Evolutionary conservation across 2,329 filamentous ascomycete species (phyloP).

Genomic region (Metarhizium humberi): DNA sequence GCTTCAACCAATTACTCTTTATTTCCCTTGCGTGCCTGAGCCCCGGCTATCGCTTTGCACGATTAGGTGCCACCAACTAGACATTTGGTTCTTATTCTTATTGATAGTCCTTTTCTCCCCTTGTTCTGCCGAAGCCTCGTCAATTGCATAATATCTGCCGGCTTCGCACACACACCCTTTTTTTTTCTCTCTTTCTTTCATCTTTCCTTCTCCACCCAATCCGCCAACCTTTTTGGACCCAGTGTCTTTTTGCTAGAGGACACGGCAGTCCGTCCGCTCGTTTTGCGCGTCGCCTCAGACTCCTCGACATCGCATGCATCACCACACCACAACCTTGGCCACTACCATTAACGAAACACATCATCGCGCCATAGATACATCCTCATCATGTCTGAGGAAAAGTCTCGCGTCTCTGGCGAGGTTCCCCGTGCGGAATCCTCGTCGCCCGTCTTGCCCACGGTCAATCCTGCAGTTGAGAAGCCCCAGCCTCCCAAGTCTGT

Average conservation of each 20-base stretch:
- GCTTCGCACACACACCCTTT: not conserved
- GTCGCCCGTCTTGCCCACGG: conserved; percentile 63
- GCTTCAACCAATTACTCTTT: too few species aligned
- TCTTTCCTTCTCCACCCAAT: not conserved
- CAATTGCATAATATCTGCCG: conserved; percentile 22
- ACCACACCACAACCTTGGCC: not conserved
- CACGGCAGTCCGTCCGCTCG: conserved; percentile 29
- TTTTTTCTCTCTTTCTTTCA: conserved; percentile 14
- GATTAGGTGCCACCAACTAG: too few species aligned
- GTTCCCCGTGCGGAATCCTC: conserved; percentile 47
- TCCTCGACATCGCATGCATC: not conserved
- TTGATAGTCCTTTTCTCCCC: not conserved
- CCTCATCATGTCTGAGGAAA: conserved; percentile 53
- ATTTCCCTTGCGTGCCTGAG: too few species aligned
- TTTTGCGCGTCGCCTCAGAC: conserved; percentile 21
- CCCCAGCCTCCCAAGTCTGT: conserved; percentile 51
- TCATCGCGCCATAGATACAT: not conserved
- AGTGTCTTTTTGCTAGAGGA: conserved; percentile 10
- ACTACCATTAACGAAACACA: not conserved
- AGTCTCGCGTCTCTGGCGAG: conserved; percentile 76
- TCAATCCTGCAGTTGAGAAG: conserved; percentile 71
- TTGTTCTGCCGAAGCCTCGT: not conserved
- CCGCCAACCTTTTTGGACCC: conserved; percentile 4
- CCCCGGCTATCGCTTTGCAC: too few species aligned
- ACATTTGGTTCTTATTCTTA: not conserved